Conservation (phyloP, 2,329 filamentous ascomycete species). For the Fusarium sp. region DNA sequence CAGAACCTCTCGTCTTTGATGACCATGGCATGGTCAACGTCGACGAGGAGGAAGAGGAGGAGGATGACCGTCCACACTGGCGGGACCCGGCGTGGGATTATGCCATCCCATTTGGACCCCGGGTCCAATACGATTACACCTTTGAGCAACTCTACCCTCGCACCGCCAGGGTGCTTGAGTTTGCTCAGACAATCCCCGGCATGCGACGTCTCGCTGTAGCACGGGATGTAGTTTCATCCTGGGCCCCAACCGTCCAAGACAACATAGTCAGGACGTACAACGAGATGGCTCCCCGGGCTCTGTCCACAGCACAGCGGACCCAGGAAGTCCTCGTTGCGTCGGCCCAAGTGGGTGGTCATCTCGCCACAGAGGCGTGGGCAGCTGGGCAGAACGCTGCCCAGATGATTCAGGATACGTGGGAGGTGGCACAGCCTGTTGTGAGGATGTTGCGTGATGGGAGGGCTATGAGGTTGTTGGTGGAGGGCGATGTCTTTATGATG, state of each 20-base stretch:
- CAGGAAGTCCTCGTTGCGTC: constrained; percentile 9
- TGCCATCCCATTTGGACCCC: constrained; percentile 11
- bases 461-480: not conserved
- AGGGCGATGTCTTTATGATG: not conserved
- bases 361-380: constrained; percentile 13
- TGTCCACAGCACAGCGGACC: not conserved
- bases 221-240: not conserved
- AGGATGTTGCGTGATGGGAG: not conserved
- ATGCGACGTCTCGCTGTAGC: not conserved
- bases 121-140: not conserved
- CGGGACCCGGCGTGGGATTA: constrained; percentile 10
- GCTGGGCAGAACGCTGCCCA: constrained; percentile 2
- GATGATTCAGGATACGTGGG: constrained; percentile 16
- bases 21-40: not conserved
- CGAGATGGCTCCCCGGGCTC: not conserved
- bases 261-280: constrained; percentile 17
- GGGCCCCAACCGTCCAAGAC: not conserved
- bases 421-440: not conserved
- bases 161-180: not conserved
- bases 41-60: constrained; percentile 6
- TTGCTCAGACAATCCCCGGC: not conserved
- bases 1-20: not conserved
- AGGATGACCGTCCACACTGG: constrained; percentile 3
- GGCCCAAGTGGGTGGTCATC: constrained; percentile 1
- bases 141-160: constrained; percentile 8